Conservation (phyloP, 345 rosid genomes). For the Arabidopsis arenosa region DNA sequence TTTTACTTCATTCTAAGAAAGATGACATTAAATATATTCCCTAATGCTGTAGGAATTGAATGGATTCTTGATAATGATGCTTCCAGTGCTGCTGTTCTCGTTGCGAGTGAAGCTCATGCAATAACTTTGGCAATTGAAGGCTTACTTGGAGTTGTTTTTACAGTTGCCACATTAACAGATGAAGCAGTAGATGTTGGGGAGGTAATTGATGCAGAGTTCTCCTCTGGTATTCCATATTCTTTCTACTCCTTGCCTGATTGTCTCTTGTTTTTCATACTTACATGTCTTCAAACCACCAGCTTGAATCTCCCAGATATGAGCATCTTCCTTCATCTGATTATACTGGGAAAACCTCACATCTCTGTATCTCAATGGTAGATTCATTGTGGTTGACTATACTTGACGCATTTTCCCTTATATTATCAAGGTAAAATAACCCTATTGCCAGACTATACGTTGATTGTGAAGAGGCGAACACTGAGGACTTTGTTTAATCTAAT, state of each 20-base stretch:
- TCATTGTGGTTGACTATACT: conserved; percentile 97
- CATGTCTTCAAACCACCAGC: conserved; percentile 56
- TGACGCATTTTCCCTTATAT: conserved; percentile 91
- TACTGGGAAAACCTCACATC: conserved; percentile 70
- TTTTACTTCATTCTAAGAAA: background rate
- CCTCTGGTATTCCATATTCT: conserved; percentile 27
- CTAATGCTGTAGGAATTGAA: conserved; percentile 73
- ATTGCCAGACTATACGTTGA: conserved; percentile 29
- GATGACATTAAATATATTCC: background rate
- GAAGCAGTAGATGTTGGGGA: conserved; percentile 93
- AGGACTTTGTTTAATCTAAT: conserved; percentile 44
- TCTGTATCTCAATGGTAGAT: conserved; percentile 92
- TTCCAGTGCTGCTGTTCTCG: conserved; percentile 91
- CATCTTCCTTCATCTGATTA: conserved; percentile 60
- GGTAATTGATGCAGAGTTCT: conserved; percentile 53
- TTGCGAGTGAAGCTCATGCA: conserved; percentile 99
- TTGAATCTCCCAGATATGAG: conserved; percentile 89
- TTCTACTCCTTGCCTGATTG: conserved; percentile 18
- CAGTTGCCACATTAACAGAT: conserved; percentile 95
- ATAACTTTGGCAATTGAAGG: conserved; percentile 96
- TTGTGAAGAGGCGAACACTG: conserved; percentile 12
- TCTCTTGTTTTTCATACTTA: conserved; percentile 31
- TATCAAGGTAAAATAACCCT: conserved; percentile 70
- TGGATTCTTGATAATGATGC: conserved; percentile 99
- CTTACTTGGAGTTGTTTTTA: conserved; percentile 86